phyloP scores from a whole-genome alignment of 2,329 filamentous ascomycete species.

The Xylariaceae sp. region DNA sequence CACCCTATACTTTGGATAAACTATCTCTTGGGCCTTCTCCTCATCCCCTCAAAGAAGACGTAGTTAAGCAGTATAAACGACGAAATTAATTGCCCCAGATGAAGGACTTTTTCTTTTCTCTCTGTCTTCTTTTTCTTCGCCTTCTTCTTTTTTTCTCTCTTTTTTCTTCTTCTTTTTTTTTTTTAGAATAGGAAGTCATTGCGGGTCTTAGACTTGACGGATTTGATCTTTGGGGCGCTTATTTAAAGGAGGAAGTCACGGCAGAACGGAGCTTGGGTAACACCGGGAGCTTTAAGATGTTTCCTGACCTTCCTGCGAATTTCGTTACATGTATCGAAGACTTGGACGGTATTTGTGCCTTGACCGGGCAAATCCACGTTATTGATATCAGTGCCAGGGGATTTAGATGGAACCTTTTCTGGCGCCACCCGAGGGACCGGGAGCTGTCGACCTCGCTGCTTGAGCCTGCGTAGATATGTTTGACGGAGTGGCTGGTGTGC shows the following conservation, averaged over 20 bases:
- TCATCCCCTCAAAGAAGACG: constrained; percentile 56
- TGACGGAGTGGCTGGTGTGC: too few relatives aligned
- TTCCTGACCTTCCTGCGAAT: constrained; percentile 52
- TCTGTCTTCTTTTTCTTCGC: too few relatives aligned
- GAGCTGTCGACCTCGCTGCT: too few relatives aligned
- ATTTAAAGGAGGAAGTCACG: constrained; percentile 36
- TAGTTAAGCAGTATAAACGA: constrained; percentile 54
- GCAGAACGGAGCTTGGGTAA: constrained; percentile 47
- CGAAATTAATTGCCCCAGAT: constrained; percentile 38
- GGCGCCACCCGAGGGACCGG: too few relatives aligned
- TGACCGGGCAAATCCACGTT: constrained; percentile 40
- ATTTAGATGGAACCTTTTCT: constrained; percentile 1
- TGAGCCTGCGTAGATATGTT: too few relatives aligned
- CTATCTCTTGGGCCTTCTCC: constrained; percentile 49
- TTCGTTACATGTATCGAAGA: constrained; percentile 57
- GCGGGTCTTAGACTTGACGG: constrained; percentile 36
- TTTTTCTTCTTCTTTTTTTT: too few relatives aligned
- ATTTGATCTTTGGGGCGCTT: constrained; percentile 26
- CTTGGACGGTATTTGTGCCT: constrained; percentile 35
- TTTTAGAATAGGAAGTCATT: constrained; percentile 47
- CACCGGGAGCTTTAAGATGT: constrained; percentile 39
- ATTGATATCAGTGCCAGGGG: constrained; percentile 29
- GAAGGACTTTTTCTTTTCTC: constrained; percentile 41
- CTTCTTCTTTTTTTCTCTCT: too few relatives aligned
- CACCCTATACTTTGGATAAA: too few relatives aligned